Percentiles rank a stretch among this genome's conserved stretches.
Conservation (phyloP, 129 eudicot genomes). For the Dittrichia graveolens region DNA sequence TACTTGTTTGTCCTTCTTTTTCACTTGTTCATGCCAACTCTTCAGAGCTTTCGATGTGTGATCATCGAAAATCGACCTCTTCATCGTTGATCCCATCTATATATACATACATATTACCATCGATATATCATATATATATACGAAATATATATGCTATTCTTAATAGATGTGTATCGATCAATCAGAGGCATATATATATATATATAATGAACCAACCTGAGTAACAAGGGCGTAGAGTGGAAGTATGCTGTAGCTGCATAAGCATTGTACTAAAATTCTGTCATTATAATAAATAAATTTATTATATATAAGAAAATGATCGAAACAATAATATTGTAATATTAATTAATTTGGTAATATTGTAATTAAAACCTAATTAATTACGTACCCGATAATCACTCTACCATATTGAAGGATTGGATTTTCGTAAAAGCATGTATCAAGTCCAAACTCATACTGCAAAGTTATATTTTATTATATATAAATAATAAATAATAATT, state of each 20-base stretch:
- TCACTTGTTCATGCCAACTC: conserved; percentile 80
- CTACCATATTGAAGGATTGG: conserved; percentile 49
- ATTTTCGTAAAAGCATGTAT: conserved; percentile 69
- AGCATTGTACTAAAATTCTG: conserved; percentile 59
- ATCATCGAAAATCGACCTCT: conserved; percentile 82
- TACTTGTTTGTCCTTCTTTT: conserved; percentile 41
- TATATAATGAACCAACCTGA: conserved; percentile 48
- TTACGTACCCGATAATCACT: conserved; percentile 61
- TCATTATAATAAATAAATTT: conserved; percentile 10
- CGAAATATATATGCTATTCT: too few relatives aligned
- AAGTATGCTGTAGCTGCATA: conserved; percentile 92
- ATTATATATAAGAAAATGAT: not conserved
- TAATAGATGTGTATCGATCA: too few relatives aligned
- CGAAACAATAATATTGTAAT: not conserved
- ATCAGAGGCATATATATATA: too few relatives aligned
- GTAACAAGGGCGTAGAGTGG: conserved; percentile 95
- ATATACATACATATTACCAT: not conserved
- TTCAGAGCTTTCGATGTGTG: conserved; percentile 78
- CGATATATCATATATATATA: too few relatives aligned
- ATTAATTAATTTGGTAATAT: not conserved
- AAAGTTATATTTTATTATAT: too few relatives aligned
- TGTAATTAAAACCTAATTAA: conserved; percentile 16
- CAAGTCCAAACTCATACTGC: conserved; percentile 91
- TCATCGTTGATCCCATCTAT: conserved; percentile 98
- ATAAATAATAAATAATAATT: not conserved